Evolutionary conservation across 352 stramenopile species (phyloP), one percentile per base, ranked within the genome.

Genomic region (Globisporangium spiculum): DNA sequence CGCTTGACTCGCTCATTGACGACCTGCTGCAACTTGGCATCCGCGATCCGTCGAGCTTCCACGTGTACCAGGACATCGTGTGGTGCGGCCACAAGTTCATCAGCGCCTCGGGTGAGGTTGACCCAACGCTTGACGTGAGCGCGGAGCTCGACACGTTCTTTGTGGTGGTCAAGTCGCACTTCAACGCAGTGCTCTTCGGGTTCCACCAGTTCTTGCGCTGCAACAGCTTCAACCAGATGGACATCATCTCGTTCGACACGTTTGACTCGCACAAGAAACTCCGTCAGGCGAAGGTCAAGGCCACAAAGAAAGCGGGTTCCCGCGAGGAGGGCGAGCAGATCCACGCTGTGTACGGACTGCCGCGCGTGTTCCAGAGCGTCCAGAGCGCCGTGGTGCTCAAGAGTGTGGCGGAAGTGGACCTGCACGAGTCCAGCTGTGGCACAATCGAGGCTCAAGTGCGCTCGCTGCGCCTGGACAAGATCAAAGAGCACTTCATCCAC

Each of bases 31-130:
- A 74, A 10, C 66, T 93, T 9, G 80, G 83, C 2, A 67, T 90
- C 54, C 85, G 87, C 4, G 80, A 83, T 54, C 85, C 87, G 22
- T 72, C 81, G 20, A 90, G 72, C 16, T 93, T 87, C 68, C 79
- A 89, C 55, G 82, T 83, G 6, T 95, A 93, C 67, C 86, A 96
- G 66, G 86, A 96, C 48, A 86, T 96, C 56, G 77, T 91, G n/a
- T 96, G 89, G 89, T 89, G 85, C 48, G 88, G 84, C 0, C 86
- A 94, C 67, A 81, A 77, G 55, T 88, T 90, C 60, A 64, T 76
- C 12, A 53, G 30, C 6, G 64, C 38, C 1, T 61, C 66, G 20
- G 65, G 50, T 2, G 44, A 73, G 12, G 63, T 67, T n/a, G 36
- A 76, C 10, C 48, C 71, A 8, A 26, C 27, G 26, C 44, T 54